Evolutionary conservation across 2,329 filamentous ascomycete genomes (phyloP).

Genomic region (Leptosphaerulina australis): DNA sequence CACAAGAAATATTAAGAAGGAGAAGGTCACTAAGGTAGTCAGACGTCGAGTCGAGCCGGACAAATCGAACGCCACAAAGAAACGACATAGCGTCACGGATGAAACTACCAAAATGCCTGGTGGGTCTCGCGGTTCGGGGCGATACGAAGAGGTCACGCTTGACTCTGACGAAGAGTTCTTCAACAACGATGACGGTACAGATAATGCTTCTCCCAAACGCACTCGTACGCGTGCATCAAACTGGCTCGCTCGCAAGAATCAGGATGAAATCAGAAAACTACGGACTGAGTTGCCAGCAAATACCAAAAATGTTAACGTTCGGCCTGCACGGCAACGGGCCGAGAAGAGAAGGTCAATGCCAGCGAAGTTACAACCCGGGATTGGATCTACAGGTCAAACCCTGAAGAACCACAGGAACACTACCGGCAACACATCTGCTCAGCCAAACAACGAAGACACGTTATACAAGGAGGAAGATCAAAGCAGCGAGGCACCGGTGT

Average conservation of each 20-base stretch:
- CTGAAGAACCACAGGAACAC: conserved; percentile 35
- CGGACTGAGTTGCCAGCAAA: conserved; percentile 53
- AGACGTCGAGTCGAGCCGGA: conserved; percentile 50
- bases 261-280: conserved; percentile 49
- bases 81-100: conserved; percentile 32
- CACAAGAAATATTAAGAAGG: conserved; percentile 28
- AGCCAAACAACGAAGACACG: conserved; percentile 28
- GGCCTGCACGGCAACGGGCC: conserved; percentile 34
- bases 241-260: conserved; percentile 52
- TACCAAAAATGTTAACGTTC: conserved; percentile 47
- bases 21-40: conserved; percentile 44
- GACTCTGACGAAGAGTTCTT: conserved; percentile 52
- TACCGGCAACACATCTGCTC: conserved; percentile 30
- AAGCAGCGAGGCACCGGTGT: conserved; percentile 24
- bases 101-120: conserved; percentile 31
- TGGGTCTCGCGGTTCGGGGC: conserved; percentile 26
- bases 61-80: conserved; percentile 47
- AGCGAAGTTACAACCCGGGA: conserved; percentile 30
- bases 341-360: conserved; percentile 38
- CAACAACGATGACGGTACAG: conserved; percentile 29
- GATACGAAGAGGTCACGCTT: conserved; percentile 56
- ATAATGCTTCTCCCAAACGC: conserved; percentile 22
- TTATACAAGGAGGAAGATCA: conserved; percentile 43
- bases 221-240: conserved; percentile 40
- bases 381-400: conserved; percentile 34